phyloP scores from a whole-genome alignment of 805 yeast genomes.

The Candida montana region DNA sequence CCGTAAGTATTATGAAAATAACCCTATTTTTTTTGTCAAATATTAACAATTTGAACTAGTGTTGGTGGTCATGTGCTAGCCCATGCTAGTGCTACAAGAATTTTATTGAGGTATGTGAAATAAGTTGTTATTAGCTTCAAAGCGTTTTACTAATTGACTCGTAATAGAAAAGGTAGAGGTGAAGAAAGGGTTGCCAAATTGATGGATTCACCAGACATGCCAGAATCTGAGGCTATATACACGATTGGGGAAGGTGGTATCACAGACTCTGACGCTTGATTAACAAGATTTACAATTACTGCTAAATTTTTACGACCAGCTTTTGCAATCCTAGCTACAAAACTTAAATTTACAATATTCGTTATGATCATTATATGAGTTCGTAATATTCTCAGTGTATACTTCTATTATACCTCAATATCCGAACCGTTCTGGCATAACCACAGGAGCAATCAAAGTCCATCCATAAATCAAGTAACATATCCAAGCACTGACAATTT shows the following conservation, averaged over 20 bases:
- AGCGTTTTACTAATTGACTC: no score
- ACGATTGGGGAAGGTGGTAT: slow-evolving; percentile 66
- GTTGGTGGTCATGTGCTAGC: slow-evolving; percentile 82
- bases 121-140: no score
- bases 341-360: no score
- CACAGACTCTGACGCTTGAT: slow-evolving; percentile 37
- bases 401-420: slow-evolving; percentile 1
- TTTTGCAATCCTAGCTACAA: no score
- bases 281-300: slow-evolving; percentile 7
- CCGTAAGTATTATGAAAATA: slow-evolving; percentile 37
- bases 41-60: slow-evolving; percentile 14
- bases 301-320: no score
- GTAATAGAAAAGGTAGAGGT: slow-evolving; percentile 61
- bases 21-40: no score
- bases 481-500: slow-evolving; percentile 86
- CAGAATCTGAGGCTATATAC: slow-evolving; percentile 74
- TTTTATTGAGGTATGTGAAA: slow-evolving; percentile 42
- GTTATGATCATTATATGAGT: not conserved
- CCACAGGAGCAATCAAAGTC: slow-evolving; percentile 87
- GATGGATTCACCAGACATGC: slow-evolving; percentile 79
- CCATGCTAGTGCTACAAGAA: slow-evolving; percentile 75
- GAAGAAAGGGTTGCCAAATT: slow-evolving; percentile 77
- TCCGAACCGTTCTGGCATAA: slow-evolving; percentile 84
- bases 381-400: not conserved
- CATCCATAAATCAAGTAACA: slow-evolving; percentile 83